Base-by-base conservation (phyloP, 768 basidiomycete species). In the Mycena chlorophos region DNA sequence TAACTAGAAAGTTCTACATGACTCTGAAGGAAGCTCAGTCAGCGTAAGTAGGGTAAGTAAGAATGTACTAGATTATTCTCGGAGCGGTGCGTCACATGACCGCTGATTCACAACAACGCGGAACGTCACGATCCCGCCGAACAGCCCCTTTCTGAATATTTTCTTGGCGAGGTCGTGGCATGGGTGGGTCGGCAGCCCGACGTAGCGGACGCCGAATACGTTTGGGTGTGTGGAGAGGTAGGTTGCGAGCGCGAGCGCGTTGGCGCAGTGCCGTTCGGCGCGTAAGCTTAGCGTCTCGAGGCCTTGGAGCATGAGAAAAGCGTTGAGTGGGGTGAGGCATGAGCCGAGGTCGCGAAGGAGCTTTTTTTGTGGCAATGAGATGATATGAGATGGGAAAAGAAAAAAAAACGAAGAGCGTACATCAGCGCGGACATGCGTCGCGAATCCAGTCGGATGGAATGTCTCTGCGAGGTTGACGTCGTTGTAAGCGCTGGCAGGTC, bases 161-260 rank as follows among this genome's bases (percentile, higher is more conserved):
- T 78, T 75, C 63, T 78, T 75, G 10, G 89, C 91, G 3, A 78
- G 65, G 51, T 71, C 71, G 68, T 93, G 78, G 29, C 83, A 85
- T 1, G 76, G 67, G 67, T 94, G 92, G 3, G 68, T 69, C 48
- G 72, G 66, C 0, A 91, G 78, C 4, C 91, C 91, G 40, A 85
- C 78, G 64, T 93, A 94, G 0, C 83, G 85, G 2, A 92, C 86
- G 88, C 87, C 91, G 3, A 81, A 69, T 23, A 94, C 79, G 29
- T 80, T 77, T 12, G 82, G 79, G 66, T 93, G 84, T 48, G 78
- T 69, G 63, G 84, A 75, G 28, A 93, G 80, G 75, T 78, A 89
- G 39, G 72, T 38, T 57, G 71, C 37, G 58, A 81, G 72, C 73
- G 71, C 2, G 86, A 86, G 69, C 0, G 85, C 78, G 54, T 88